These are phyloP conservation scores for Farysia itapuensis DNA, from an alignment of 1,284 basidiomycete species.

Conservation along the genomic window DNA sequence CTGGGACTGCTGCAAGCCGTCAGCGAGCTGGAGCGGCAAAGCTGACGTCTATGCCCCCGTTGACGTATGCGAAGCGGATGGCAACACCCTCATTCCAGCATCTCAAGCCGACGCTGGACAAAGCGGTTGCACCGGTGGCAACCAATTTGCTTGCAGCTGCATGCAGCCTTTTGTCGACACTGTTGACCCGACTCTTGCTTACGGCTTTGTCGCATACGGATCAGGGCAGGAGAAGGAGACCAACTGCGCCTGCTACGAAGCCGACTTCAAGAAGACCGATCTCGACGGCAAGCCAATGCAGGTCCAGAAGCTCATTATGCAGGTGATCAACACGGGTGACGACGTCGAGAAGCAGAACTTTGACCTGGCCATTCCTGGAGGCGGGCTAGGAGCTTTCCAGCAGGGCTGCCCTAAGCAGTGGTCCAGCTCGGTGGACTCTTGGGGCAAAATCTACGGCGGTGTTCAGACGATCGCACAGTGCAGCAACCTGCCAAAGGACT, in stretches of 20 bases:
- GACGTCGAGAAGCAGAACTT: conserved; percentile 21
- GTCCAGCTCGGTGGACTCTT: conserved; percentile 1
- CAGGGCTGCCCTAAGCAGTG: conserved; percentile 26
- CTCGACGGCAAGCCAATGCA: conserved; percentile 20
- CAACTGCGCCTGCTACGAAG: conserved; percentile 24
- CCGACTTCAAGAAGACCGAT: conserved; percentile 5
- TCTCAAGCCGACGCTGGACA: conserved; percentile 7
- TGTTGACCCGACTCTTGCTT: conserved; percentile 2
- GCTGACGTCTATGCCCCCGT: conserved; percentile 12
- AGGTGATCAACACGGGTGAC: conserved; percentile 24
- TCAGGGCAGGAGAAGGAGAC: conserved; percentile 6
- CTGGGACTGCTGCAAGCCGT: conserved; percentile 23
- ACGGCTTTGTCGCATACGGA: conserved; percentile 23
- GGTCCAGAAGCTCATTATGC: conserved; percentile 28
- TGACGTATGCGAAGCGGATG: conserved; percentile 24
- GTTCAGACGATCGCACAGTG: conserved; percentile 2
- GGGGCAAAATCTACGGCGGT: conserved; percentile 20
- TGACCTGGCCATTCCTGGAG: conserved; percentile 34
- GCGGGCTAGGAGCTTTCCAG: conserved; percentile 22
- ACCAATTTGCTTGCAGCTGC: conserved; percentile 25
- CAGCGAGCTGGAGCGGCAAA: conserved; percentile 2
- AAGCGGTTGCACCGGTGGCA: conserved; percentile 25
- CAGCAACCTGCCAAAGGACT: conserved; percentile 7
- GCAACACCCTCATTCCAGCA: conserved; percentile 14
- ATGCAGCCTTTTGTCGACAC: conserved; percentile 27